Evolutionary conservation across 768 basidiomycete species (phyloP), one percentile per base, ranked within the genome.

Genomic region (Rhodosporidiobolus sp.): DNA sequence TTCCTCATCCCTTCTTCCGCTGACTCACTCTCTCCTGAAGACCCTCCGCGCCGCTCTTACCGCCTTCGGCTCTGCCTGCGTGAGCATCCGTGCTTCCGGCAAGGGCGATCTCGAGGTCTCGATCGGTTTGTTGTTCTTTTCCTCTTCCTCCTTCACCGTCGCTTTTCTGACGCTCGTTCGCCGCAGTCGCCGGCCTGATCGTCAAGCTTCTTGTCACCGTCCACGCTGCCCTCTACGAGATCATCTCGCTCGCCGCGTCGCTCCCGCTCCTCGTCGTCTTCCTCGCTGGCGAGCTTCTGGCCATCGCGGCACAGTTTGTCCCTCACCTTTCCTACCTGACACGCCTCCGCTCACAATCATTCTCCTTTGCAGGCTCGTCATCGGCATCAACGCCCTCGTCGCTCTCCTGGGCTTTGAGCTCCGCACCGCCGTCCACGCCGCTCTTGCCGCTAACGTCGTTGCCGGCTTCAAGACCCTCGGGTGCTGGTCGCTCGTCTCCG

Each of bases 41-140:
- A 22, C 5, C 6, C 16, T 49, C 28, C 45, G 60, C 28, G 28
- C 28, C 14, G 64, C 34, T n/a, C 48, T 59, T 43, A 10, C 38
- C 43, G 14, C 58, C n/a, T 22, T 59, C 26, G 58, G 24, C 43
- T 1, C 26, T 2, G 58, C 4, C 38, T 43, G 58, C 26, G 9
- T 59, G 43, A 28, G 28, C 22, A 5, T 59, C 55, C 4, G n/a
- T 5, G 17, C 49, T 50, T 20, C 49, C 49, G 49, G 26, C 17
- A 50, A 50, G 49, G 53, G 53, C 9, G n/a, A 30, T 26, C 30
- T 30, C 30, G 30, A 30, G 58, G 26, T 73, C 26, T 69, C 69
- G 17, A 63, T 63, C 49, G 43, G 76, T 49, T 20, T 76, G 1
- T n/a, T n/a, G n/a, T n/a, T n/a, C 76, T 78, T 12, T 45, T 12